Conservation (phyloP, 1,284 basidiomycete species). For the Sporisorium iseilematis-ciliati region DNA sequence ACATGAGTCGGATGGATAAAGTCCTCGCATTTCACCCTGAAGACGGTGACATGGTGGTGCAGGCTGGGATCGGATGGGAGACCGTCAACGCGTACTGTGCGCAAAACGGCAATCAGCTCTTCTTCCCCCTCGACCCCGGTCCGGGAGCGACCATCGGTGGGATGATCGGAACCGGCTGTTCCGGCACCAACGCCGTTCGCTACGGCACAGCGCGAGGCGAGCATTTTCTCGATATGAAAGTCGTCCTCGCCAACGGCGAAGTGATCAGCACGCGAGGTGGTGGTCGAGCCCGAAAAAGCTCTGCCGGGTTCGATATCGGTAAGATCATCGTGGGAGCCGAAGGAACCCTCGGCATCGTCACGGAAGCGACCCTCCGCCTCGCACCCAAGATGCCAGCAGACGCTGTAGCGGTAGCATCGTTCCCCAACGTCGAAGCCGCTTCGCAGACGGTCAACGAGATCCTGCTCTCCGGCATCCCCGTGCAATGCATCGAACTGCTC, state of each 20-base stretch:
- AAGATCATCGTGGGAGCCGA: constrained; percentile 95
- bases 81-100: constrained; percentile 82
- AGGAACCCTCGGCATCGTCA: constrained; percentile 91
- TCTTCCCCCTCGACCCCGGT: constrained; percentile 82
- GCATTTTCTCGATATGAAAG: constrained; percentile 59
- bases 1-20: constrained; percentile 85
- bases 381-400: constrained; percentile 82
- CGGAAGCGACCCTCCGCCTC: constrained; percentile 86
- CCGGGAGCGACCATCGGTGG: constrained; percentile 85
- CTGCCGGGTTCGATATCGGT: constrained; percentile 89
- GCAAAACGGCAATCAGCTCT: constrained; percentile 80
- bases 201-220: constrained; percentile 84
- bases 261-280: constrained; percentile 88
- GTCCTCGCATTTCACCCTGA: constrained; percentile 72
- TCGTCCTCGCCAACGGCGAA: constrained; percentile 86
- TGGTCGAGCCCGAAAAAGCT: constrained; percentile 79
- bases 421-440: constrained; percentile 73
- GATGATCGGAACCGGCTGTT: constrained; percentile 79
- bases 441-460: constrained; percentile 81
- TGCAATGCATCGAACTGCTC: constrained; percentile 73
- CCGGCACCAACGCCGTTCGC: constrained; percentile 83
- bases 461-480: constrained; percentile 71
- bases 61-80: constrained; percentile 85
- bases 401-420: constrained; percentile 73
- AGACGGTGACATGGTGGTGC: constrained; percentile 64